phyloP scores from a whole-genome alignment of 202 grass and related monocot species.

The Cymbopogon flexuosus region DNA sequence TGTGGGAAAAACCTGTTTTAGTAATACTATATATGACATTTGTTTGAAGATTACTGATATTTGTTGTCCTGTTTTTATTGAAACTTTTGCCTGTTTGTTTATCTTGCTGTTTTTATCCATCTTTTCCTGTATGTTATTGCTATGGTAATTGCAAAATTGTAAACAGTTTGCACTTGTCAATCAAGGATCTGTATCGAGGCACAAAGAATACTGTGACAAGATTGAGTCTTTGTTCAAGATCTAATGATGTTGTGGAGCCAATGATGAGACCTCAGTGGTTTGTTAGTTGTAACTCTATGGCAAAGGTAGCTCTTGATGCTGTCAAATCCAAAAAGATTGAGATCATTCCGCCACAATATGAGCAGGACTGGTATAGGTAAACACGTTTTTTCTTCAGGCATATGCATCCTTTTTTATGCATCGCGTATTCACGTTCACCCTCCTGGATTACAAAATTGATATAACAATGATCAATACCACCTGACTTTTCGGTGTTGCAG shows the following conservation, averaged over 20 bases:
- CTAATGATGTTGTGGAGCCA: slow-evolving; percentile 78
- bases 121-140: neutral
- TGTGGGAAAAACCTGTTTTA: neutral
- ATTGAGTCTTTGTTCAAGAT: slow-evolving; percentile 80
- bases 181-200: slow-evolving; percentile 66
- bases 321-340: slow-evolving; percentile 69
- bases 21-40: neutral
- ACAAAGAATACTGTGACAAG: slow-evolving; percentile 86
- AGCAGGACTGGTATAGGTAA: slow-evolving; percentile 88
- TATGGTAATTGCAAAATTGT: slow-evolving; percentile 17
- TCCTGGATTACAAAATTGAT: neutral
- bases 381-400: neutral
- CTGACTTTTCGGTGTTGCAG: slow-evolving; percentile 18
- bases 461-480: neutral
- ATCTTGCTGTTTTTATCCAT: neutral
- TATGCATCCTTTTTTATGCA: neutral
- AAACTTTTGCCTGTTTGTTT: neutral
- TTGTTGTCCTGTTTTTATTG: neutral
- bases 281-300: slow-evolving; percentile 83
- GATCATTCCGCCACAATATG: slow-evolving; percentile 90
- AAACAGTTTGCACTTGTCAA: neutral
- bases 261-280: slow-evolving; percentile 90
- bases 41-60: neutral
- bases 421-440: neutral
- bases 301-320: slow-evolving; percentile 68